Conservation (phyloP, 257 asterid species). For the Nicotiana undulata region DNA sequence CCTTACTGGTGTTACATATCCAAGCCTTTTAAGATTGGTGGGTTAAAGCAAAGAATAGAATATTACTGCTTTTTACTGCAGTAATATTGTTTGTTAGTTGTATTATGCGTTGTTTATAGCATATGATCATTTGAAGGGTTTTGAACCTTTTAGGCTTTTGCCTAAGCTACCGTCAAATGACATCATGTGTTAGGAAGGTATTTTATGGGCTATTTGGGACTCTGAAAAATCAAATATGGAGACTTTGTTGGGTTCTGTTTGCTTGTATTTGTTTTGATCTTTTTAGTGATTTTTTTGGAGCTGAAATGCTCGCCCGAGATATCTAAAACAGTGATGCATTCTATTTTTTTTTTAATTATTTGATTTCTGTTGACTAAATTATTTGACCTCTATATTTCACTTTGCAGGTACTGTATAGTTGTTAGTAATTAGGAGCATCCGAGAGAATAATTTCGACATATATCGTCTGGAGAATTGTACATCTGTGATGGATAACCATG, state of each 20-base stretch:
- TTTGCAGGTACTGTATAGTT: constrained; percentile 3
- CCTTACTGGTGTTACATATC: neutral
- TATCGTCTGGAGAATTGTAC: neutral
- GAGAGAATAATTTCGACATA: neutral
- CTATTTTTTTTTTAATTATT: neutral
- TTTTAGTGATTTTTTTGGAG: neutral
- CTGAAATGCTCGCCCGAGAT: neutral
- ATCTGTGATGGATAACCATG: neutral
- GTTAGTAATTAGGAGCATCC: neutral
- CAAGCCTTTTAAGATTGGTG: neutral
- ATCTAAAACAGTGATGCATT: neutral
- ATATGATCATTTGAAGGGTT: neutral
- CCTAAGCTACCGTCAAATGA: neutral
- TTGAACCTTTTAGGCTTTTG: neutral
- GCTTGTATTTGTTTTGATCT: neutral
- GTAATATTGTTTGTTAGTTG: neutral
- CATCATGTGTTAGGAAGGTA: neutral
- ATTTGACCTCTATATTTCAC: neutral
- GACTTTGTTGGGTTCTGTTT: neutral
- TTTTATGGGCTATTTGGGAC: neutral
- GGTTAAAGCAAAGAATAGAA: neutral
- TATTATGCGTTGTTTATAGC: neutral
- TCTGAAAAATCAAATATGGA: neutral
- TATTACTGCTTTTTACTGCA: neutral
- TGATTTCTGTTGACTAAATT: neutral